A percentile compares a stretch with the other conserved stretches of the same genome.
Evolutionary conservation across 2,329 filamentous ascomycete genomes (phyloP).

Genomic region (Epicoccum sorghinum): DNA sequence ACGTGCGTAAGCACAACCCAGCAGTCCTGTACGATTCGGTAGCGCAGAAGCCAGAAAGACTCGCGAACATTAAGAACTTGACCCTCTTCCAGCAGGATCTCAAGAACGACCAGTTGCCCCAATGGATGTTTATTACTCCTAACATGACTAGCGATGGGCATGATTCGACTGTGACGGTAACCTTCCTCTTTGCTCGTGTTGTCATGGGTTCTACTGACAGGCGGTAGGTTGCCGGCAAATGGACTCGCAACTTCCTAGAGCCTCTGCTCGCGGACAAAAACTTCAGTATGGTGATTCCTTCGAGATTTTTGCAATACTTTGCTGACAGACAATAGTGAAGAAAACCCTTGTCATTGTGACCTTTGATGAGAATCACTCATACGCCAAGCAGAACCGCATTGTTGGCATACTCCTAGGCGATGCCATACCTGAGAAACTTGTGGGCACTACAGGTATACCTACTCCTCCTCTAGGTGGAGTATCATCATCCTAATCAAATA

Average conservation of each 20-base stretch:
- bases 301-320: background rate
- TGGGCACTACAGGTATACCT: conserved; percentile 60
- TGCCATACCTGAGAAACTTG: conserved; percentile 67
- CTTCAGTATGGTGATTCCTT: conserved; percentile 58
- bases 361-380: conserved; percentile 79
- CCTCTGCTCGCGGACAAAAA: conserved; percentile 71
- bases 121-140: conserved; percentile 53
- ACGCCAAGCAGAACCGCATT: conserved; percentile 70
- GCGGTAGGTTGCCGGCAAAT: conserved; percentile 63
- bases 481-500: too few species aligned
- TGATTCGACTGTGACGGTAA: conserved; percentile 68
- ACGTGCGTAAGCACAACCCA: conserved; percentile 82
- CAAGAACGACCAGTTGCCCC: conserved; percentile 29
- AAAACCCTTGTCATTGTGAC: conserved; percentile 77
- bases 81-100: conserved; percentile 63
- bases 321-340: conserved; percentile 52
- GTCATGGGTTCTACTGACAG: too few species aligned
- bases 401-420: conserved; percentile 76
- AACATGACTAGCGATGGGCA: conserved; percentile 79
- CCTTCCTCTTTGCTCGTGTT: too few species aligned
- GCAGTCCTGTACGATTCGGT: conserved; percentile 70
- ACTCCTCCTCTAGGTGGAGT: too few species aligned
- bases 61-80: conserved; percentile 76
- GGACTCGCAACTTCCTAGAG: conserved; percentile 71
- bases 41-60: conserved; percentile 63